Base-by-base conservation (phyloP, 345 rosid species). In the Nasturtium officinale region DNA sequence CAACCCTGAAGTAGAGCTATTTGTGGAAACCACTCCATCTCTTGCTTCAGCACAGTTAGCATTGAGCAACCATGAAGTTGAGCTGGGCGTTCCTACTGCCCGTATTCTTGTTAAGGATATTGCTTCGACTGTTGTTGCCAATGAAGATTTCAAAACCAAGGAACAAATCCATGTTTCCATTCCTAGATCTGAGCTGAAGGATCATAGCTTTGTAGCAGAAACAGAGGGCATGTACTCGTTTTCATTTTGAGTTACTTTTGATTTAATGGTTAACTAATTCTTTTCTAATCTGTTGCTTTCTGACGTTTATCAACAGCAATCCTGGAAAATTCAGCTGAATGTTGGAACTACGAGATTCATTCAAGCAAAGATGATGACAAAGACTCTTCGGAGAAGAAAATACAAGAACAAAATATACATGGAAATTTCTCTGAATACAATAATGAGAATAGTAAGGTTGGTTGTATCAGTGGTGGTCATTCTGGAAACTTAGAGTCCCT, bases 371-470 rank as follows among this genome's bases (percentile, higher is more conserved):
- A 64, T 64, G 18, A 20, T 64, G 43, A 30, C 13, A 32, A 48
- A 18, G 13, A 4, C 29, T 64, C 12, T 9, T 3, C 7, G 17
- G 55, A 47, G 56, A 47, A 64, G 17, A 33, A 20, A 11, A 13
- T 33, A 33, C 70, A 65, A 50, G 21, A 29, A 29, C 29, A 3
- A 65, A 15, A 12, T 32, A 0, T 11, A 30, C 32, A 65, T 18
- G 77, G 37, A 57, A 25, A 37, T 50, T 55, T 65, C 25, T 55
- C 42, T 56, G 72, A 65, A 73, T 16, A 29, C 56, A 52, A 42
- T 12, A 5, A 55, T 5, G 55, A 53, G 55, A 63, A 63, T 32
- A 51, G n/a, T 5, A 25, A 48, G 60, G 52, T 25, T 70, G 47
- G 13, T 20, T 38, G 46, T 46, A 59, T 47, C 55, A 23, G 25